Evolutionary conservation across 2,329 filamentous ascomycete genomes (phyloP).

Genomic region (Colletotrichum tanaceti): DNA sequence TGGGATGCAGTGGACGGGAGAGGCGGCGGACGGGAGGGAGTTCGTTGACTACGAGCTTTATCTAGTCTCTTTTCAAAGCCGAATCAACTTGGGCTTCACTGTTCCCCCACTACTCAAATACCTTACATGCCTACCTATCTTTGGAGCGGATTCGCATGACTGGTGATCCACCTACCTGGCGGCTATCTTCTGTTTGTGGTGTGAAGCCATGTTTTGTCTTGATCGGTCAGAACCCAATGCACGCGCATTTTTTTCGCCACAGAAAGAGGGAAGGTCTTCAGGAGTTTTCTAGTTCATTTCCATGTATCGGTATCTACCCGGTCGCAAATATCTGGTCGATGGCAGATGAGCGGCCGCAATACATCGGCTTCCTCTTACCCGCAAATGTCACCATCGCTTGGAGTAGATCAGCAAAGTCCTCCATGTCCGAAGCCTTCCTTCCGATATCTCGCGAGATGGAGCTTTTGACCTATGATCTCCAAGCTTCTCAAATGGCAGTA

Average conservation of each 20-base stretch:
- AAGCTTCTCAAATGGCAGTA: slow-evolving; percentile 12
- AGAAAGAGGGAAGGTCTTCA: neutral
- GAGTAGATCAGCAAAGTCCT: neutral
- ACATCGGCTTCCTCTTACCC: neutral
- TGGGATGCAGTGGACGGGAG: neutral
- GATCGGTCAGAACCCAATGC: neutral
- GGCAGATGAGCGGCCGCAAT: neutral
- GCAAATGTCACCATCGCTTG: neutral
- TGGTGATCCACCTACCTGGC: too few species aligned
- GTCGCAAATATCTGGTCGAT: neutral
- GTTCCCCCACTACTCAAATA: neutral
- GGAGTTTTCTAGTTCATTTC: neutral
- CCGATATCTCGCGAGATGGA: neutral
- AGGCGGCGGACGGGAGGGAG: neutral
- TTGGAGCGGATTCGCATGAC: too few species aligned
- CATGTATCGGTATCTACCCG: too few species aligned
- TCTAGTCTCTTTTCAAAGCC: slow-evolving; percentile 30
- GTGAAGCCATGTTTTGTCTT: neutral
- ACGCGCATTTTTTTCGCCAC: too few species aligned
- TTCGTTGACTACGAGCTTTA: neutral
- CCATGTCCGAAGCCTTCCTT: neutral
- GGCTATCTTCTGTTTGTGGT: too few species aligned
- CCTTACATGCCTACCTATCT: too few species aligned
- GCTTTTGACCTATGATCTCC: neutral
- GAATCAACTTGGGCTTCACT: slow-evolving; percentile 31